phyloP scores from a whole-genome alignment of 345 rosid species.

The Hevea brasiliensis region DNA sequence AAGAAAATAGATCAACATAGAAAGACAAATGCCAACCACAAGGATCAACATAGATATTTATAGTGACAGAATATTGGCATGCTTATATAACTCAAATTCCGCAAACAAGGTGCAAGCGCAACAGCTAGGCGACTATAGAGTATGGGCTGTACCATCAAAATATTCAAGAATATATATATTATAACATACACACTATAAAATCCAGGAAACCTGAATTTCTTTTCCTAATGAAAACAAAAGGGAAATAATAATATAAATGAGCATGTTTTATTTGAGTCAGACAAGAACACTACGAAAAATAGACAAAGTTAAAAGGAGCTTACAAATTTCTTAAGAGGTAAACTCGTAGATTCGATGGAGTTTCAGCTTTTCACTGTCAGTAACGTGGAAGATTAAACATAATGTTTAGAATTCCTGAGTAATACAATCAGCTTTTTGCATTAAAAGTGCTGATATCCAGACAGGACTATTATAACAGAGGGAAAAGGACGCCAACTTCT shows the following conservation, averaged over 20 bases:
- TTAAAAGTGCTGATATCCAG: too few species aligned
- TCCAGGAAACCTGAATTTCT: slow-evolving; percentile 7
- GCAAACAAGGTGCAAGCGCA: slow-evolving; percentile 24
- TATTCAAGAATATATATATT: slow-evolving; percentile 5
- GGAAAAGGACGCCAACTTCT: background rate
- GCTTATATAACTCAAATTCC: slow-evolving; percentile 6
- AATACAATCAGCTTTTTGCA: background rate
- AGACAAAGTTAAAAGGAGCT: background rate
- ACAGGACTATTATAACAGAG: background rate
- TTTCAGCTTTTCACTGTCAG: background rate
- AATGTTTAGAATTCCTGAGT: too few species aligned
- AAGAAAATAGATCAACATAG: slow-evolving; percentile 35
- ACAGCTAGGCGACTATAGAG: slow-evolving; percentile 43
- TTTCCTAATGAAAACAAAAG: slow-evolving; percentile 16
- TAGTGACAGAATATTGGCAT: slow-evolving; percentile 22
- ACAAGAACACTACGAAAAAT: background rate
- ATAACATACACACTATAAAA: background rate
- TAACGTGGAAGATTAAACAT: background rate
- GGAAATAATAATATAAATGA: background rate
- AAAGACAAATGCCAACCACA: slow-evolving; percentile 52
- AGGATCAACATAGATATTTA: slow-evolving; percentile 24
- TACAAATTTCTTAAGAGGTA: background rate
- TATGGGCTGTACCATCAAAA: slow-evolving; percentile 36
- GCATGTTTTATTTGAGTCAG: background rate
- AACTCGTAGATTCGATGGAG: background rate